Evolutionary conservation across 2,329 filamentous ascomycete genomes (phyloP).

Genomic region (Pseudofabraea citricarpa): DNA sequence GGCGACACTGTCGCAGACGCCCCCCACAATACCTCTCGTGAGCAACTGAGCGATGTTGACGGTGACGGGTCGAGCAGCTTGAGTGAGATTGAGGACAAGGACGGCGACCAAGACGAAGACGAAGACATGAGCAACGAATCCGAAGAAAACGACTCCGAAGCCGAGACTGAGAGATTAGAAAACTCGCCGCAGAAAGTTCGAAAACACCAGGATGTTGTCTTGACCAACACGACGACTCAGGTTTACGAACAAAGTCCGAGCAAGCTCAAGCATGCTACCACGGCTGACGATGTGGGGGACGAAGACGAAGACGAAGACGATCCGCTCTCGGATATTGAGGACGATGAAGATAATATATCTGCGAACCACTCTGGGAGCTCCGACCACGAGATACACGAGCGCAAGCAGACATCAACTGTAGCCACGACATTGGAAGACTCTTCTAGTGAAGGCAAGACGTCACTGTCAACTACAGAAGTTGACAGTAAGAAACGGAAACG

Average conservation of each 20-base stretch:
- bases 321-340: constrained; percentile 20
- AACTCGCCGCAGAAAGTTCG: constrained; percentile 72
- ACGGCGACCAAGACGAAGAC: constrained; percentile 57
- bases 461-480: constrained; percentile 15
- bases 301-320: constrained; percentile 33
- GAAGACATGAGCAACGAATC: constrained; percentile 33
- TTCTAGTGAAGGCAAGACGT: constrained; percentile 19
- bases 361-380: constrained; percentile 32
- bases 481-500: constrained; percentile 33
- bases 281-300: constrained; percentile 35
- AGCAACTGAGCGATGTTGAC: constrained; percentile 28
- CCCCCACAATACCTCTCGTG: constrained; percentile 19
- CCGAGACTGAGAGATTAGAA: constrained; percentile 90
- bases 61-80: constrained; percentile 83
- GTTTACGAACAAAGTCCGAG: constrained; percentile 66
- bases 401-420: constrained; percentile 17
- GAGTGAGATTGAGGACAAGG: constrained; percentile 83
- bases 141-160: constrained; percentile 71
- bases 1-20: constrained; percentile 22
- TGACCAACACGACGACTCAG: constrained; percentile 49
- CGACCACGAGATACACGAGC: constrained; percentile 33
- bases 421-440: constrained; percentile 31
- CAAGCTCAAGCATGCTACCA: constrained; percentile 63
- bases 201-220: constrained; percentile 53
- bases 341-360: constrained; percentile 27